Evolutionary conservation across 2,329 filamentous ascomycete species (phyloP).

Genomic region (Aspergillus fumigatus): DNA sequence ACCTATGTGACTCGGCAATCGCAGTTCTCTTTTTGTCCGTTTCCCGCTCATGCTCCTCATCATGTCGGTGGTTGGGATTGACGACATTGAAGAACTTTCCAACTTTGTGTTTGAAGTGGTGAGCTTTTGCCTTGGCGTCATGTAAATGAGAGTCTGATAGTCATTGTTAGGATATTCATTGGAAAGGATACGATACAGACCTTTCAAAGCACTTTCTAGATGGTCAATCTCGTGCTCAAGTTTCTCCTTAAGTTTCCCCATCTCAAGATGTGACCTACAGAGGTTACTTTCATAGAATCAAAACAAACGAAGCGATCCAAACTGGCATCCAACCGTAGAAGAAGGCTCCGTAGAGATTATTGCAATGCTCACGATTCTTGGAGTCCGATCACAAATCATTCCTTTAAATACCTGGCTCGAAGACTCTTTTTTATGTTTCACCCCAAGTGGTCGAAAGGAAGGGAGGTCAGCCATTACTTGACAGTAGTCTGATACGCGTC

Average conservation of each 20-base stretch:
- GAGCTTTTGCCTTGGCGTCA: slow-evolving; percentile 47
- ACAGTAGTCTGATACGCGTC: neutral
- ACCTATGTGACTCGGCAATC: slow-evolving; percentile 72
- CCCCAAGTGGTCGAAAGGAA: neutral
- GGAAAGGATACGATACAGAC: slow-evolving; percentile 9
- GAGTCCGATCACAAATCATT: neutral
- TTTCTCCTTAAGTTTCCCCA: slow-evolving; percentile 25
- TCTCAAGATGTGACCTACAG: slow-evolving; percentile 9
- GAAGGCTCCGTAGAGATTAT: neutral
- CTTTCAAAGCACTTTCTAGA: slow-evolving; percentile 25
- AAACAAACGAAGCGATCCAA: neutral
- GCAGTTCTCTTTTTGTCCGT: slow-evolving; percentile 75
- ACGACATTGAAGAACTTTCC: slow-evolving; percentile 65
- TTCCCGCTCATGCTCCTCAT: slow-evolving; percentile 81
- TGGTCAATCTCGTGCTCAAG: slow-evolving; percentile 15
- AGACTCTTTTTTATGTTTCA: neutral
- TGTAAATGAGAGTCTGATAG: slow-evolving; percentile 33
- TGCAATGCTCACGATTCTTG: neutral
- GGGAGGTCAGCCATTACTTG: neutral
- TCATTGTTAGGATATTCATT: neutral
- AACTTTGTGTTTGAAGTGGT: slow-evolving; percentile 58
- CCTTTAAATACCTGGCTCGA: neutral
- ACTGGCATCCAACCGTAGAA: neutral
- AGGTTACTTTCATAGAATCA: neutral
- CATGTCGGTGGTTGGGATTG: slow-evolving; percentile 86